phyloP scores from a whole-genome alignment of 495 filamentous ascomycete genomes.

The Pyrenula aspistea region DNA sequence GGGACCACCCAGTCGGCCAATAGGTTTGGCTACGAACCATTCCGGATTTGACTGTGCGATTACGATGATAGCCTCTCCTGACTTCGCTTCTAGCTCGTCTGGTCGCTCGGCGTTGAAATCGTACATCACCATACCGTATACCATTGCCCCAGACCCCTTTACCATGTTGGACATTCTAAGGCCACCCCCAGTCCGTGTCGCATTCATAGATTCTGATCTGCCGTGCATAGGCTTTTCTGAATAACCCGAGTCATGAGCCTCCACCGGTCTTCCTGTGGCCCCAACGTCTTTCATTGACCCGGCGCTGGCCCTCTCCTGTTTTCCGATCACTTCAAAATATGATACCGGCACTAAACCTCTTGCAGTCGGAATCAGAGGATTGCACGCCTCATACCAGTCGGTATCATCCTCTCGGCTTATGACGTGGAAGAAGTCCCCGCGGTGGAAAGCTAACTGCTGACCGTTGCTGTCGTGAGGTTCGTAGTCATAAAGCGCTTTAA shows the following conservation, averaged over 20 bases:
- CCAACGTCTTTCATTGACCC: slow-evolving; percentile 51
- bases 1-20: slow-evolving; percentile 84
- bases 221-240: slow-evolving; percentile 44
- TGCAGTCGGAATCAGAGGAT: slow-evolving; percentile 77
- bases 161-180: slow-evolving; percentile 38
- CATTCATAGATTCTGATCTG: slow-evolving; percentile 22
- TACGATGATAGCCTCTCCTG: slow-evolving; percentile 92
- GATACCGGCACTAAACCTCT: slow-evolving; percentile 86
- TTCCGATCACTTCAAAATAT: slow-evolving; percentile 84
- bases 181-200: slow-evolving; percentile 7
- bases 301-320: slow-evolving; percentile 77
- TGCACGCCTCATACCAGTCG: slow-evolving; percentile 98
- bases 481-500: slow-evolving; percentile 93
- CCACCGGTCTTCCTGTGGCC: slow-evolving; percentile 23
- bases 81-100: slow-evolving; percentile 89
- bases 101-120: slow-evolving; percentile 93
- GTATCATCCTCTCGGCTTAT: slow-evolving; percentile 88
- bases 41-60: slow-evolving; percentile 99
- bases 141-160: slow-evolving; percentile 67
- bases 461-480: slow-evolving; percentile 48
- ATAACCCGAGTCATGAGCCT: slow-evolving; percentile 64
- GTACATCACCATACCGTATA: slow-evolving; percentile 94
- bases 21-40: slow-evolving; percentile 99
- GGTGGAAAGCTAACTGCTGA: slow-evolving; percentile 80
- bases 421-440: slow-evolving; percentile 97